These are phyloP conservation scores for Nigrospora osmanthi DNA, from an alignment of 2,329 filamentous ascomycete species.

Conservation along the genomic window DNA sequence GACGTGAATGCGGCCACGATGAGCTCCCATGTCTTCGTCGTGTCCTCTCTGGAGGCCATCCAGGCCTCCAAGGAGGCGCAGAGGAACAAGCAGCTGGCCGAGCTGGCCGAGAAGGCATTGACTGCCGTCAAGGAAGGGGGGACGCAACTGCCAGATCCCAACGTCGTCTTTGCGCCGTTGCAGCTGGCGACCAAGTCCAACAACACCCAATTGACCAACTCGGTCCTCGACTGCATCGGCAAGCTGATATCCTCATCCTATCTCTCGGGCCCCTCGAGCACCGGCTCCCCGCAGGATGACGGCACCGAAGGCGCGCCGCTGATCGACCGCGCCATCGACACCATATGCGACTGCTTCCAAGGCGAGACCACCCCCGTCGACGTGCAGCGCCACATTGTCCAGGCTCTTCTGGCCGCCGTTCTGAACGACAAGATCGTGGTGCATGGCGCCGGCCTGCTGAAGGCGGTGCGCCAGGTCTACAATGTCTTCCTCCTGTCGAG, in stretches of 20 bases:
- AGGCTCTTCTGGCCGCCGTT: constrained; percentile 89
- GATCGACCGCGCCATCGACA: constrained; percentile 96
- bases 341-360: constrained; percentile 98
- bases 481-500: constrained; percentile 97
- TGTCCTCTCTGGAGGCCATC: constrained; percentile 87
- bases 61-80: constrained; percentile 85
- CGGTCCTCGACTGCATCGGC: constrained; percentile 93
- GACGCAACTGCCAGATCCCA: constrained; percentile 74
- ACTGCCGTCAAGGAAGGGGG: constrained; percentile 81
- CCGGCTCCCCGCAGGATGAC: constrained; percentile 34
- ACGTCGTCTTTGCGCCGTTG: constrained; percentile 84
- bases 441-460: constrained; percentile 89
- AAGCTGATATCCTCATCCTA: constrained; percentile 99
- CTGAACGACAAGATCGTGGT: constrained; percentile 98
- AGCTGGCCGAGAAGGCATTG: constrained; percentile 74
- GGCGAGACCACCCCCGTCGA: constrained; percentile 88
- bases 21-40: constrained; percentile 93
- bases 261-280: constrained; percentile 65
- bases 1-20: constrained; percentile 47
- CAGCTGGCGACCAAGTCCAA: constrained; percentile 82
- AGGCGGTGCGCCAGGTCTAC: constrained; percentile 96
- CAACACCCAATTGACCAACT: constrained; percentile 79
- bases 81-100: constrained; percentile 75
- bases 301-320: constrained; percentile 55
- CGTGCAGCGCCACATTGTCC: constrained; percentile 95